Evolutionary conservation across 1,284 basidiomycete species (phyloP).

Genomic region (Puccinia triticina): DNA sequence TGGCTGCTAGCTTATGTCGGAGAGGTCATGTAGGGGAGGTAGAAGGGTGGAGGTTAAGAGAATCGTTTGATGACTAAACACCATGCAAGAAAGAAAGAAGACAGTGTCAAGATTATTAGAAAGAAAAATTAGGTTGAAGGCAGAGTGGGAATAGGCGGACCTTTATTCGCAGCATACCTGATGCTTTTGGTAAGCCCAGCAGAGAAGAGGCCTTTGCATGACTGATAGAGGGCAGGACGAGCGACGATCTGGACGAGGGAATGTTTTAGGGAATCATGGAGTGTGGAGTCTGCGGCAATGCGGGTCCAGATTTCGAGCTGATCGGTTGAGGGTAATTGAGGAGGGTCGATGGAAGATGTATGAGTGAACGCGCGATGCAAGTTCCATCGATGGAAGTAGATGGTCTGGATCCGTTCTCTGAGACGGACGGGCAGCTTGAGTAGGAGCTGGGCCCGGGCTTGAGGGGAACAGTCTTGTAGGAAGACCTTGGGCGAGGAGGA

Average conservation of each 20-base stretch:
- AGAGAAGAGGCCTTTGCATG: constrained; percentile 80
- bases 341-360: neutral
- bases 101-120: neutral
- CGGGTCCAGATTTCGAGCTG: constrained; percentile 22
- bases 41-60: too few relatives aligned
- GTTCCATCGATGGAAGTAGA: constrained; percentile 41
- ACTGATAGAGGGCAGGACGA: constrained; percentile 79
- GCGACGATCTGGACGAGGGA: constrained; percentile 78
- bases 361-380: constrained; percentile 6
- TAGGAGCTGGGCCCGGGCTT: constrained; percentile 24
- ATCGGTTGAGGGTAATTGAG: neutral
- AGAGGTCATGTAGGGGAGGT: too few relatives aligned
- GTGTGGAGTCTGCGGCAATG: neutral
- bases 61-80: too few relatives aligned
- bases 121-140: too few relatives aligned
- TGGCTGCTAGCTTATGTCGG: too few relatives aligned
- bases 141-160: neutral
- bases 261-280: constrained; percentile 57
- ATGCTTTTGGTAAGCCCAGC: constrained; percentile 78
- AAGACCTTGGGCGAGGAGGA: neutral
- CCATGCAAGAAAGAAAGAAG: neutral
- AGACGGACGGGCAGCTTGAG: constrained; percentile 36
- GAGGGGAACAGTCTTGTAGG: constrained; percentile 25
- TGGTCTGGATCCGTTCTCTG: constrained; percentile 30
- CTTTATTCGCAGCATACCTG: constrained; percentile 73